A percentile compares a stretch with the other conserved stretches of the same genome.
Evolutionary conservation across 305 asterid species (phyloP).

Genomic region (Fraxinus greggii): DNA sequence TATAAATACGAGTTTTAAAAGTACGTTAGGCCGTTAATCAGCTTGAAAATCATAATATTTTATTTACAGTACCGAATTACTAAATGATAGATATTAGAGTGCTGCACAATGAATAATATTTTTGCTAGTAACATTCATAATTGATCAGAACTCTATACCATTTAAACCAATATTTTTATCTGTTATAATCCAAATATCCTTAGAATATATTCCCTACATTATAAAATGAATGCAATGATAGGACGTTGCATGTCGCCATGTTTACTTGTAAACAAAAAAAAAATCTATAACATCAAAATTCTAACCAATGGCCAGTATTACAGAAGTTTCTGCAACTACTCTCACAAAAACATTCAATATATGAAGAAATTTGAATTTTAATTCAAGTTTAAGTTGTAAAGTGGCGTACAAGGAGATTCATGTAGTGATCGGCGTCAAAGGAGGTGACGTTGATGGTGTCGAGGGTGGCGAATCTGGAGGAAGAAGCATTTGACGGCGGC

Average conservation of each 20-base stretch:
- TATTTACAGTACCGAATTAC: neutral
- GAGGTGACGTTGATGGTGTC: constrained; percentile 51
- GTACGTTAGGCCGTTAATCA: neutral
- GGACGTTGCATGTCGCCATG: neutral
- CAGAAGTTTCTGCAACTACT: neutral
- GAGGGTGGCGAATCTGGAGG: constrained; percentile 76
- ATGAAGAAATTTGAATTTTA: neutral
- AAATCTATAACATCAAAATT: neutral
- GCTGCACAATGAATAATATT: neutral
- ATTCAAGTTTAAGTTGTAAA: neutral
- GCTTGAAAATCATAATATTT: neutral
- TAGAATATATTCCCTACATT: neutral
- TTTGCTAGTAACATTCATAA: neutral
- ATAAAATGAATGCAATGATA: neutral
- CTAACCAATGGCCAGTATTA: neutral
- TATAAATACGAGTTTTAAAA: neutral
- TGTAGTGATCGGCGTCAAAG: constrained; percentile 59
- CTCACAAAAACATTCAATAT: neutral
- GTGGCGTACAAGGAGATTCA: constrained; percentile 70
- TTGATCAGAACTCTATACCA: neutral
- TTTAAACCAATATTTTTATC: neutral
- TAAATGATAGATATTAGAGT: neutral
- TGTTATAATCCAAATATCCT: neutral
- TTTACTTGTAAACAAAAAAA: neutral
- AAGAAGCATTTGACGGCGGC: constrained; percentile 29